These are phyloP conservation scores for Pyrrhoderma noxium DNA, from an alignment of 1,284 basidiomycete species.

Conservation along the genomic window DNA sequence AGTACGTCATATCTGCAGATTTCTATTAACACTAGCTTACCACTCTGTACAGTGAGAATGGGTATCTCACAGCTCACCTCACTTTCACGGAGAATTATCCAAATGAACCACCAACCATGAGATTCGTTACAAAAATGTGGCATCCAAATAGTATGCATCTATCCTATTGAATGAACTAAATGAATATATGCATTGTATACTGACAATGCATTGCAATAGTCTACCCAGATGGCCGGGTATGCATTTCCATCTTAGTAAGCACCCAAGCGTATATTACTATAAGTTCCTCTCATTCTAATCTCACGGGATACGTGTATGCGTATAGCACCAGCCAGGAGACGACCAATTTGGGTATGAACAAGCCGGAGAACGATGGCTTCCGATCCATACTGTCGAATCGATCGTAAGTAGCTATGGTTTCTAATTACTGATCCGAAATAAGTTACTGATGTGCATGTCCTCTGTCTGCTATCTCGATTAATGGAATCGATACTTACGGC, in stretches of 20 bases:
- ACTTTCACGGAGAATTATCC: conserved; percentile 87
- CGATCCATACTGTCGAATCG: conserved; percentile 94
- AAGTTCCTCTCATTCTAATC: neutral
- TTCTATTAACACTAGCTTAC: conserved; percentile 3
- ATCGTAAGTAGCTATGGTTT: conserved; percentile 64
- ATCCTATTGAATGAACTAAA: conserved; percentile 17
- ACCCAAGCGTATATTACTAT: neutral
- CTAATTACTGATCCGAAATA: neutral
- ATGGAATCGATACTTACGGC: too few relatives aligned
- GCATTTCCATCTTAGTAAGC: conserved; percentile 91
- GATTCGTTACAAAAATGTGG: conserved; percentile 96
- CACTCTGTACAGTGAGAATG: neutral
- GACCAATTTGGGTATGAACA: conserved; percentile 99
- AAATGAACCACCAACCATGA: conserved; percentile 90
- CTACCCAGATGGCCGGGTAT: conserved; percentile 85
- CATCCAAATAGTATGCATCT: conserved; percentile 84
- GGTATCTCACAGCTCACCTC: conserved; percentile 11
- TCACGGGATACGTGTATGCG: neutral
- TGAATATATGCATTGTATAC: conserved; percentile 7
- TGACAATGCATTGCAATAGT: conserved; percentile 40
- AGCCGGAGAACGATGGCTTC: conserved; percentile 95
- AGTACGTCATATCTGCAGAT: conserved; percentile 43
- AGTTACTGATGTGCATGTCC: conserved; percentile 12
- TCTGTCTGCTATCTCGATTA: too few relatives aligned
- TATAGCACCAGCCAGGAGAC: conserved; percentile 88